A percentile compares a stretch with the other conserved stretches of the same genome.
Conservation (phyloP, 2,329 filamentous ascomycete genomes). For the Fusarium metavorans region DNA sequence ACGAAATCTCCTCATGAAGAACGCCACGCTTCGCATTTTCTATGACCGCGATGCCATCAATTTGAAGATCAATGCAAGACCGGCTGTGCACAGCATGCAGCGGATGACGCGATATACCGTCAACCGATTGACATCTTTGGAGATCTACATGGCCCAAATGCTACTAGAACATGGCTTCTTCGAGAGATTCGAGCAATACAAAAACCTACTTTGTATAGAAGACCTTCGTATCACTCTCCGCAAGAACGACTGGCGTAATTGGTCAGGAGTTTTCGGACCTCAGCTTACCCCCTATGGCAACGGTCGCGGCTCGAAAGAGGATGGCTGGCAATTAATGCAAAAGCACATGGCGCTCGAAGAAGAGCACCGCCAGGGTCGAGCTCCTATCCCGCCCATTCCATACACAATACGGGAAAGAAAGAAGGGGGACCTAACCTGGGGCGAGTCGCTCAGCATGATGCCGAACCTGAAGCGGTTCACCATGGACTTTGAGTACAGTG, state of each 20-base stretch:
- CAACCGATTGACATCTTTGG: conserved; percentile 19
- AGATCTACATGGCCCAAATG: neutral
- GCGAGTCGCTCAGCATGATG: conserved; percentile 6
- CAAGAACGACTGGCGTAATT: conserved; percentile 4
- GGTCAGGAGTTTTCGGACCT: neutral
- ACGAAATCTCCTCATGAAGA: conserved; percentile 18
- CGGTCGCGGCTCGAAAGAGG: neutral
- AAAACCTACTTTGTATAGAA: conserved; percentile 1
- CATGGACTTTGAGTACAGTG: conserved; percentile 21
- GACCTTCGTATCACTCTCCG: conserved; percentile 17
- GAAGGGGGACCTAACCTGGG: neutral
- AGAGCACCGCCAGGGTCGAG: neutral
- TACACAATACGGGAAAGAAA: too few species aligned
- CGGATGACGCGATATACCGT: conserved; percentile 21
- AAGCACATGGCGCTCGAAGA: conserved; percentile 19
- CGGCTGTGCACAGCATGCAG: neutral
- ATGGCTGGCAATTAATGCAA: neutral
- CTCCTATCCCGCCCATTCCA: conserved; percentile 16
- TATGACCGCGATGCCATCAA: too few species aligned
- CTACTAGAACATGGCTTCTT: neutral
- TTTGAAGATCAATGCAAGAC: neutral
- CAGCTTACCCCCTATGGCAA: conserved; percentile 19
- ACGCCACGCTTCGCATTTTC: conserved; percentile 7
- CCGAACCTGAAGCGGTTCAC: conserved; percentile 17
- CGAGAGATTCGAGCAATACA: accelerated